These are phyloP conservation scores for Penicillium expansum DNA, from an alignment of 2,329 filamentous ascomycete genomes.

Conservation along the genomic window DNA sequence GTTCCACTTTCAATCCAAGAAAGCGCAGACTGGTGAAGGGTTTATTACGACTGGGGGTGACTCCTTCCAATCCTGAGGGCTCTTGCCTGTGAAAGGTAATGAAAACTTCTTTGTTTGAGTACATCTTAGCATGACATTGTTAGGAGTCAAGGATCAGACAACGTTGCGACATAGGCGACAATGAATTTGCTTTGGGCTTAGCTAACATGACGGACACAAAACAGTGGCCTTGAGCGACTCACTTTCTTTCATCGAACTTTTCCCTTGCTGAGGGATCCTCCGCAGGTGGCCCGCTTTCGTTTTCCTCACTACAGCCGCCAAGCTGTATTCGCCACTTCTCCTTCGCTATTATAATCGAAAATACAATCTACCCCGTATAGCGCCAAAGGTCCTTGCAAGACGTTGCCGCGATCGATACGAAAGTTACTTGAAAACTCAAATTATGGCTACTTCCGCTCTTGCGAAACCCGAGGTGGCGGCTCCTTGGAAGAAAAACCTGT, in stretches of 20 bases:
- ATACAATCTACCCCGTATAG: constrained; percentile 44
- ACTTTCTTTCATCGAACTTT: not conserved
- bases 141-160: not conserved
- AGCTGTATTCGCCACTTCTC: constrained; percentile 71
- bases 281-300: constrained; percentile 11
- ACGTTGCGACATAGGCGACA: not conserved
- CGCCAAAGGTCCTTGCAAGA: constrained; percentile 46
- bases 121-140: not conserved
- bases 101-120: constrained; percentile 1
- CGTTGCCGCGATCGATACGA: constrained; percentile 40
- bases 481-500: constrained; percentile 78
- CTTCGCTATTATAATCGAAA: constrained; percentile 55
- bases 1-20: constrained; percentile 16
- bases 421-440: constrained; percentile 26
- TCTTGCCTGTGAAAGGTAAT: constrained; percentile 37
- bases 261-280: constrained; percentile 19
- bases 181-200: constrained; percentile 4
- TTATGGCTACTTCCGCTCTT: constrained; percentile 38
- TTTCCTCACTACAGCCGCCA: constrained; percentile 48
- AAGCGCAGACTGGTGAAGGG: constrained; percentile 24
- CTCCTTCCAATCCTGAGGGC: constrained; percentile 13
- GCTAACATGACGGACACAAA: constrained; percentile 36
- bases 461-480: constrained; percentile 40
- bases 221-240: constrained; percentile 33
- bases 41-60: constrained; percentile 22